phyloP scores from a whole-genome alignment of 2,329 filamentous ascomycete genomes.

The Xylaria arbuscula region DNA sequence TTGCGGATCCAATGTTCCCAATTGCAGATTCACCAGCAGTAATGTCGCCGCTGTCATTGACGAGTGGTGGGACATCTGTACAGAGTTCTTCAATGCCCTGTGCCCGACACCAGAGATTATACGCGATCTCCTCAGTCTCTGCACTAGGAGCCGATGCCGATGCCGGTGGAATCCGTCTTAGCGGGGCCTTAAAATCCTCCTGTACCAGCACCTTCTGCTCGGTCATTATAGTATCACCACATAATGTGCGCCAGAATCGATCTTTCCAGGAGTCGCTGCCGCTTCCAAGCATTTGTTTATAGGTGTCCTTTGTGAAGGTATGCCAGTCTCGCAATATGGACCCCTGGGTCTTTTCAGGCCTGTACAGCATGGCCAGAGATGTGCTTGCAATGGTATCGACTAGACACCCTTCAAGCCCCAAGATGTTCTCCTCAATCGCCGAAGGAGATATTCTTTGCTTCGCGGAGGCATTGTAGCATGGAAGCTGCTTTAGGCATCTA shows the following conservation, averaged over 20 bases:
- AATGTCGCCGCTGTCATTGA: neutral
- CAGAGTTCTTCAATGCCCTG: slow-evolving; percentile 13
- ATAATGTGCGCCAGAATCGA: slow-evolving; percentile 29
- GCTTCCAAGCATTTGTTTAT: neutral
- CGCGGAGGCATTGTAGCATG: slow-evolving; percentile 22
- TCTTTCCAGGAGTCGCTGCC: slow-evolving; percentile 5
- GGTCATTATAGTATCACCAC: slow-evolving; percentile 28
- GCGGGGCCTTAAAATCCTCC: slow-evolving; percentile 20
- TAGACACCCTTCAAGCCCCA: slow-evolving; percentile 24
- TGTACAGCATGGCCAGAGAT: slow-evolving; percentile 7
- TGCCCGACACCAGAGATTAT: slow-evolving; percentile 23
- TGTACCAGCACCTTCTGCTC: neutral
- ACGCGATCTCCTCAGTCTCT: slow-evolving; percentile 7
- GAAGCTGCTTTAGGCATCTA: slow-evolving; percentile 20
- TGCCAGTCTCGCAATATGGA: slow-evolving; percentile 21
- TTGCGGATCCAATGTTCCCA: slow-evolving; percentile 20
- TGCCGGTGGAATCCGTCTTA: slow-evolving; percentile 8
- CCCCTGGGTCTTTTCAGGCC: neutral
- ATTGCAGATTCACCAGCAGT: neutral
- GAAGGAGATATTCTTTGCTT: neutral
- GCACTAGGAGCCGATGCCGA: neutral
- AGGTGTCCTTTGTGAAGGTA: slow-evolving; percentile 8
- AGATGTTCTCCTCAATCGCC: slow-evolving; percentile 21
- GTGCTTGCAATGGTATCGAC: slow-evolving; percentile 17
- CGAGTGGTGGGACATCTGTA: neutral